Evolutionary conservation across 1,284 basidiomycete species (phyloP).

Genomic region (Malassezia sympodialis): DNA sequence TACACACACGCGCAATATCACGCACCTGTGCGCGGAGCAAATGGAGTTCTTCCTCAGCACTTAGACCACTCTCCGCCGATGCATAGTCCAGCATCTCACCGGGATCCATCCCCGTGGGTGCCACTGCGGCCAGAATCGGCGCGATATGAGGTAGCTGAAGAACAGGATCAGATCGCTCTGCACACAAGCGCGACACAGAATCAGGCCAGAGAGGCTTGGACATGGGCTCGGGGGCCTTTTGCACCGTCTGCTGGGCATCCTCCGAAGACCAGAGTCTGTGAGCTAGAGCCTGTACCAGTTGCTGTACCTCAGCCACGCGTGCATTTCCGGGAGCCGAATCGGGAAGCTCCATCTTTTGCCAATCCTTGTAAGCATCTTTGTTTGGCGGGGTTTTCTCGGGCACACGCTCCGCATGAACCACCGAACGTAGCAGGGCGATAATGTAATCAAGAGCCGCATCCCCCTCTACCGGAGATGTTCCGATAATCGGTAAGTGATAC

Average conservation of each 20-base stretch:
- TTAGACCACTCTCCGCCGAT: constrained; percentile 45
- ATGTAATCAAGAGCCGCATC: constrained; percentile 12
- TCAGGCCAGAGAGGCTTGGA: background rate
- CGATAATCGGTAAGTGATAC: background rate
- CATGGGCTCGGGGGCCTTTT: background rate
- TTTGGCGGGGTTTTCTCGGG: background rate
- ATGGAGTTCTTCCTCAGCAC: constrained; percentile 65
- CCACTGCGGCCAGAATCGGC: constrained; percentile 8
- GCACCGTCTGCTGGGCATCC: background rate
- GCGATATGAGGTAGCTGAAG: constrained; percentile 4
- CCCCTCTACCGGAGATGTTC: background rate
- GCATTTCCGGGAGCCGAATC: background rate
- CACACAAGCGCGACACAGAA: background rate
- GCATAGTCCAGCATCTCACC: constrained; percentile 44
- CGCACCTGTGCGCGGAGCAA: constrained; percentile 78
- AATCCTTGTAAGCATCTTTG: background rate
- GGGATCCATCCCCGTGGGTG: constrained; percentile 22
- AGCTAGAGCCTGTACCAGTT: background rate
- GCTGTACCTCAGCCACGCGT: constrained; percentile 8
- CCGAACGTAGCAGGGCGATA: constrained; percentile 3
- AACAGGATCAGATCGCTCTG: background rate
- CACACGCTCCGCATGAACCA: constrained; percentile 5
- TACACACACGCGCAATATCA: constrained; percentile 83
- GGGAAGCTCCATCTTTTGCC: background rate
- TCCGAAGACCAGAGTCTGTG: constrained; percentile 9